Percentiles rank a stretch among this genome's conserved stretches.
Conservation (phyloP, 768 basidiomycete species). For the Auricularia sp. region DNA sequence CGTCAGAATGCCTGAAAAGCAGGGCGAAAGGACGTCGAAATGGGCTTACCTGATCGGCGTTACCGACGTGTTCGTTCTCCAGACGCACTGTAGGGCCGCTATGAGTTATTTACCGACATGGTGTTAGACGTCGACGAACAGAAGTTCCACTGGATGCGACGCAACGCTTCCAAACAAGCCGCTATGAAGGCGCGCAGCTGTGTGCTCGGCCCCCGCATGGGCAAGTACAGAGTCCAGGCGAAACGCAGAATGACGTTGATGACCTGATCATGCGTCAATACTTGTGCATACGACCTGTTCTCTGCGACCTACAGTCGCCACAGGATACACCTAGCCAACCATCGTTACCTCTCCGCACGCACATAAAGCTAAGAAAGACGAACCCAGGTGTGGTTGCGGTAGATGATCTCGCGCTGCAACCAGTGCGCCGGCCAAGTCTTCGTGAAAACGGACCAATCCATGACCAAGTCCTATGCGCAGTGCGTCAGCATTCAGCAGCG, state of each 20-base stretch:
- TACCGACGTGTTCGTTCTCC: conserved; percentile 89
- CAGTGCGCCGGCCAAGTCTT: conserved; percentile 45
- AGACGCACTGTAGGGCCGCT: conserved; percentile 45
- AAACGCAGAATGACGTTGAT: conserved; percentile 70
- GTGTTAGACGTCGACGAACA: conserved; percentile 36
- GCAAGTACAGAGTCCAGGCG: conserved; percentile 73
- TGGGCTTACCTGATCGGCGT: conserved; percentile 55
- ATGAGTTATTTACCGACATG: background rate
- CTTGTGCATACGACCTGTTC: background rate
- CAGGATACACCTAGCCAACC: conserved; percentile 53
- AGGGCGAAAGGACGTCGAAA: background rate
- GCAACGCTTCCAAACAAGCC: conserved; percentile 62
- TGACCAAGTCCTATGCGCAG: conserved; percentile 55
- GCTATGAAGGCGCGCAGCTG: conserved; percentile 56
- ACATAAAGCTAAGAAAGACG: conserved; percentile 12
- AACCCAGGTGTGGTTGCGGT: conserved; percentile 52
- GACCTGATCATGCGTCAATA: conserved; percentile 33
- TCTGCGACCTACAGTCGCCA: conserved; percentile 51
- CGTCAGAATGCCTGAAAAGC: background rate
- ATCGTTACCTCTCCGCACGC: background rate
- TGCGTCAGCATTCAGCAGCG: background rate
- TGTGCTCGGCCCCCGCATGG: conserved; percentile 35
- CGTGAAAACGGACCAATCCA: conserved; percentile 86
- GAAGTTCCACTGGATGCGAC: conserved; percentile 89
- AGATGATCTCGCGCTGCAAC: conserved; percentile 68